Conservation (phyloP, 495 filamentous ascomycete genomes). For the Cercophora scortea region DNA sequence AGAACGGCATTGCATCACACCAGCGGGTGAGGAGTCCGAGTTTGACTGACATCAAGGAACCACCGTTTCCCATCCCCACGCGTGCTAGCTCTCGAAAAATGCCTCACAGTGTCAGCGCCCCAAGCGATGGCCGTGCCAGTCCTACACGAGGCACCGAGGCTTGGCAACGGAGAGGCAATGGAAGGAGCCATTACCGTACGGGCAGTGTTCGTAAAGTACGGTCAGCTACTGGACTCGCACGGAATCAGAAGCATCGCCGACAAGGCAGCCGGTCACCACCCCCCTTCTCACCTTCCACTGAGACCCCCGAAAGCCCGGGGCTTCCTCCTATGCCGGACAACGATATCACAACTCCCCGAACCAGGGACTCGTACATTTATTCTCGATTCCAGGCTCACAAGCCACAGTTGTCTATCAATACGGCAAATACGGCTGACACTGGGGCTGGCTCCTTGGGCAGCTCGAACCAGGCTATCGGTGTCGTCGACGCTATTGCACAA, state of each 20-base stretch:
- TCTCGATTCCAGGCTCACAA: conserved; percentile 35
- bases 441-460: conserved; percentile 48
- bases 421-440: conserved; percentile 44
- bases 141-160: conserved; percentile 51
- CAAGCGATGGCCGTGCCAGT: conserved; percentile 68
- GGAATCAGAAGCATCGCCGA: conserved; percentile 33
- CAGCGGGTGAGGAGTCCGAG: conserved; percentile 70
- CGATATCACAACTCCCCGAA: conserved; percentile 55
- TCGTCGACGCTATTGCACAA: conserved; percentile 96
- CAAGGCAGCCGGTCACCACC: conserved; percentile 57
- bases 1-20: conserved; percentile 68
- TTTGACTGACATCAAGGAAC: conserved; percentile 52
- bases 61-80: conserved; percentile 86
- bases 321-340: conserved; percentile 68
- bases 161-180: conserved; percentile 32
- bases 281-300: conserved; percentile 56
- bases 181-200: conserved; percentile 32
- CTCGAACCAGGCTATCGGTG: conserved; percentile 61
- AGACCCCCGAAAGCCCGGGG: conserved; percentile 59
- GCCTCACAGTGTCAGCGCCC: conserved; percentile 54
- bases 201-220: conserved; percentile 72
- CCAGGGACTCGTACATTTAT: conserved; percentile 27
- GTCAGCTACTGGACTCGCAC: conserved; percentile 67
- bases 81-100: conserved; percentile 79
- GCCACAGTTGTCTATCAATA: conserved; percentile 47